A percentile compares a stretch with the other conserved stretches of the same genome.
Conservation (phyloP, 371 early-diverging fungal species). For the Chytridiales sp. region DNA sequence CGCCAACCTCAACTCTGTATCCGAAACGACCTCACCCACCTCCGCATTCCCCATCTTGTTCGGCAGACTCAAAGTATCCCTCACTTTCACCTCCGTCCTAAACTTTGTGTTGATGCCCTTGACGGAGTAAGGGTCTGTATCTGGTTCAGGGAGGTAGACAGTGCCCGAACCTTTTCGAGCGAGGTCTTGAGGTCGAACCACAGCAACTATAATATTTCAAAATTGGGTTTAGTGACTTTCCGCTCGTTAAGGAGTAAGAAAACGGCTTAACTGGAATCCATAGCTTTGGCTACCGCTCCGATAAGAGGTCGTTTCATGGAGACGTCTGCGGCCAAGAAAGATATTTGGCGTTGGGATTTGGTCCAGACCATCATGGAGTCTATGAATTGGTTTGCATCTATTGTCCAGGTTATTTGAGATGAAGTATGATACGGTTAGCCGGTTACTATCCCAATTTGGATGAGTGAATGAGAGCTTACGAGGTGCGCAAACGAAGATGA, state of each 20-base stretch:
- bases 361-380: conserved; percentile 80
- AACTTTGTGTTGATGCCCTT: conserved; percentile 71
- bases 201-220: conserved; percentile 64
- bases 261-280: conserved; percentile 31
- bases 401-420: neutral
- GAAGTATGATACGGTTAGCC: neutral
- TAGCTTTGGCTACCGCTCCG: conserved; percentile 69
- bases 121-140: conserved; percentile 63
- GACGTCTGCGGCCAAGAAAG: conserved; percentile 67
- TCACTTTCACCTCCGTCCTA: conserved; percentile 59
- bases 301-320: conserved; percentile 77
- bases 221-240: neutral
- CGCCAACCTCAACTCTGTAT: conserved; percentile 69
- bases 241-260: neutral
- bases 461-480: conserved; percentile 31
- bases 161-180: conserved; percentile 67
- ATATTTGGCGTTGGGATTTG: conserved; percentile 72
- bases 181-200: conserved; percentile 85
- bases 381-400: conserved; percentile 90
- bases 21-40: conserved; percentile 73
- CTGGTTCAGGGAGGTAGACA: conserved; percentile 62
- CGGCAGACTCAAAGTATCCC: conserved; percentile 62
- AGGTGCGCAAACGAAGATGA: conserved; percentile 91
- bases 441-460: too few species aligned
- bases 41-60: conserved; percentile 60